Evolutionary conservation across 306 rosid species (phyloP), one percentile per base, ranked within the genome.

Genomic region (Ormosia semicastrata): DNA sequence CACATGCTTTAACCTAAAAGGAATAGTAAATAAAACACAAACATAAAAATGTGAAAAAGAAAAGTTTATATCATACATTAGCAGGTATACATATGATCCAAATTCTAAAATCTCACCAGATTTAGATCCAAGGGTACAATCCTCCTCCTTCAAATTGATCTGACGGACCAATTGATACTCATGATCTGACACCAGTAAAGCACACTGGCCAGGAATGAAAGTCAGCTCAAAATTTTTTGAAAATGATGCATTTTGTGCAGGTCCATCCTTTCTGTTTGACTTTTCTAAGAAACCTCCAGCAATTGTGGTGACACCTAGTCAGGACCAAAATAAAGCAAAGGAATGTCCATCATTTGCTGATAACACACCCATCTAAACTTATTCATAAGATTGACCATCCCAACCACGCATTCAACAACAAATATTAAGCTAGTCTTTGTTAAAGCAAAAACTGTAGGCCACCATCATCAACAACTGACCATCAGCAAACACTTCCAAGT

Each of bases 281-380:
- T 83, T 77, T 30, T 30, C 79, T 14, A 89, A 64, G 66, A 64
- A 75, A 67, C 87, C 90, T 56, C 97, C 97, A 50, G 94, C 97
- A 88, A 92, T 87, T 39, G 97, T 92, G 49, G 87, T 89, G 50
- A 91, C 97, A 84, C 93, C 97, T 91, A 66, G 15, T 52, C 34
- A 85, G n/a, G 7, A 76, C 34, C 78, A 75, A 63, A 33, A 39
- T 14, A 85, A 10, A 77, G 58, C 15, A 32, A 74, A 80, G 69
- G 30, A 71, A 69, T 39, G 50, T 34, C 57, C 63, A 46, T 70
- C 24, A 81, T 37, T 73, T 72, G 30, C 69, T 13, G 50, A 75
- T 24, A 52, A 70, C 39, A 18, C 36, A 6, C 15, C 29, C 66
- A 82, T 50, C 73, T 37, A 9, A 67, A 32, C 57, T 9, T 49